These are phyloP conservation scores for Blumeriella jaapii DNA, from an alignment of 2,329 filamentous ascomycete species.

Conservation along the genomic window DNA sequence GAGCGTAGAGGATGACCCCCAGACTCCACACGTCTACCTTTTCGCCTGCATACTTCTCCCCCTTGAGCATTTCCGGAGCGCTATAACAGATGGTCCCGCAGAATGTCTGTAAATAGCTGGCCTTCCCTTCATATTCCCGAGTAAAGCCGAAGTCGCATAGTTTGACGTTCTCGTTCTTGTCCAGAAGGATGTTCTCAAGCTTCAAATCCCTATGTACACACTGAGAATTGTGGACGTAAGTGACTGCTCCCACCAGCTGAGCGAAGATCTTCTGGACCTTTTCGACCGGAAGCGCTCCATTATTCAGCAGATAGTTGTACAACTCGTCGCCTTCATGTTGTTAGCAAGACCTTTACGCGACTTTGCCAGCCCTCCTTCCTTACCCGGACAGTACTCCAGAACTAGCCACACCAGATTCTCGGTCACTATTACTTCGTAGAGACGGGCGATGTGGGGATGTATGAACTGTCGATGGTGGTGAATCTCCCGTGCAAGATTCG, in stretches of 20 bases:
- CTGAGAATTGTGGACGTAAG: constrained; percentile 87
- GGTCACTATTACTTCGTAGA: constrained; percentile 98
- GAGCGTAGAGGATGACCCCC: constrained; percentile 72
- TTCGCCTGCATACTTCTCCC: constrained; percentile 94
- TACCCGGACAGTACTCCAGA: constrained; percentile 90
- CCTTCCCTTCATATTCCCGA: constrained; percentile 88
- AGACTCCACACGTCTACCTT: constrained; percentile 96
- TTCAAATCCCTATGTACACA: constrained; percentile 97
- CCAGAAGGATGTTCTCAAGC: constrained; percentile 88
- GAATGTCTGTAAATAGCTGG: constrained; percentile 92
- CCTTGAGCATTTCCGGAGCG: constrained; percentile 95
- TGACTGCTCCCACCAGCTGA: constrained; percentile 87
- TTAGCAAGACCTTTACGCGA: constrained; percentile 1
- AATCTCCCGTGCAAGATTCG: constrained; percentile 92
- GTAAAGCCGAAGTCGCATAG: constrained; percentile 97
- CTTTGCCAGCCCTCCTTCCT: constrained; percentile 14
- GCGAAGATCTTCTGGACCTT: constrained; percentile 95
- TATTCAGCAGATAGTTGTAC: constrained; percentile 85
- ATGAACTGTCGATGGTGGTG: constrained; percentile 97
- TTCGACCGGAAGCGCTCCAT: constrained; percentile 70
- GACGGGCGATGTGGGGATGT: constrained; percentile 88
- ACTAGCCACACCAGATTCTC: constrained; percentile 93
- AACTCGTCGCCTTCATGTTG: constrained; percentile 68
- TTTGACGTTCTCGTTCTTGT: constrained; percentile 96
- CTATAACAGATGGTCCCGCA: constrained; percentile 97